Conservation (phyloP, 2,329 filamentous ascomycete species). For the Endothia cerciana region DNA sequence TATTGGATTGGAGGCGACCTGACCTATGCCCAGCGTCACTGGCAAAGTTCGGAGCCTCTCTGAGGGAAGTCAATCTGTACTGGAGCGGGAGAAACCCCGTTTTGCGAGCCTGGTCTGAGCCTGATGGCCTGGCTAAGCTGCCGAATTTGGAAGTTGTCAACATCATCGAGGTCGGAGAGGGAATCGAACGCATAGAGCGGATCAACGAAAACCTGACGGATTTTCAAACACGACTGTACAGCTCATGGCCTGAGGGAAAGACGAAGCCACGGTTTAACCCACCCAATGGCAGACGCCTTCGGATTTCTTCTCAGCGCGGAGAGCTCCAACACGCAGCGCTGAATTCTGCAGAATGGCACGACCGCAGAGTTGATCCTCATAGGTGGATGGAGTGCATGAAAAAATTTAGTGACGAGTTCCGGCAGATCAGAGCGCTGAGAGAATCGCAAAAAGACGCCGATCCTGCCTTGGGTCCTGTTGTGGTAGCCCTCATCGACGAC, state of each 20-base stretch:
- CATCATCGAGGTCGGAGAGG: not conserved
- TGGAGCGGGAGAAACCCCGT: conserved; percentile 17
- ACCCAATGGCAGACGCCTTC: not conserved
- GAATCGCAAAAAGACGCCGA: not conserved
- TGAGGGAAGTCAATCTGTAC: conserved; percentile 3
- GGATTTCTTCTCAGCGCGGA: not conserved
- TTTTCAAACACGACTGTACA: not conserved
- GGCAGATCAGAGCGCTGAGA: not conserved
- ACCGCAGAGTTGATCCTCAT: not conserved
- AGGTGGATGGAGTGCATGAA: not conserved
- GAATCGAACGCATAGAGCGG: not conserved
- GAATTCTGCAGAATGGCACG: not conserved
- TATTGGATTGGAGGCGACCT: conserved; percentile 11
- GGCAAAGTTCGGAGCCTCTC: not conserved
- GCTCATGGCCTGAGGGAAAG: not conserved
- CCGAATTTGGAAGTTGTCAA: not conserved
- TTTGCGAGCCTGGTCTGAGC: conserved; percentile 6
- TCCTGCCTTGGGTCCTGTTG: not conserved
- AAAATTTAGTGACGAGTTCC: not conserved
- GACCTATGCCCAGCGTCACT: conserved; percentile 4
- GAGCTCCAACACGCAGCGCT: not conserved
- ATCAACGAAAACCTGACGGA: not conserved
- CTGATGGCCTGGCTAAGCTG: not conserved
- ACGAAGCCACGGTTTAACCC: not conserved
- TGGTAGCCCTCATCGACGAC: conserved; percentile 13